Percentiles rank a stretch among this genome's conserved stretches.
Conservation (phyloP, 768 basidiomycete species). For the Naganishia kalamii region DNA sequence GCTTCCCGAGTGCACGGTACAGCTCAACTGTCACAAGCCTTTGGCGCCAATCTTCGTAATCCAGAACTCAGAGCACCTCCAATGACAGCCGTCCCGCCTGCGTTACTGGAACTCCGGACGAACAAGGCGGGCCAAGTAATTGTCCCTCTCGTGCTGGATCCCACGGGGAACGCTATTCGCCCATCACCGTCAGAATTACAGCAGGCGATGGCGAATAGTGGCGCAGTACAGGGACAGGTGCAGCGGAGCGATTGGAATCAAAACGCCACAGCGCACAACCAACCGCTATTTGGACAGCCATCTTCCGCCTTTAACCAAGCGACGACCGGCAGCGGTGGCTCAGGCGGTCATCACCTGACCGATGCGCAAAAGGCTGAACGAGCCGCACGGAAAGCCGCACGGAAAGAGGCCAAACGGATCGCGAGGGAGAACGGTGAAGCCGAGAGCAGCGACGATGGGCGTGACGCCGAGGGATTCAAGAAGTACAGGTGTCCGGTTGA, state of each 20-base stretch:
- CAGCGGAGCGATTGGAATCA: background rate
- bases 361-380: slow-evolving; percentile 37
- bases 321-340: background rate
- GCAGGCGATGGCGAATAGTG: no score
- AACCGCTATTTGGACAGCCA: no score
- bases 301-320: no score
- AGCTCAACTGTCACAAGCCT: slow-evolving; percentile 10
- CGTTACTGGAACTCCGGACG: slow-evolving; percentile 11
- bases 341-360: slow-evolving; percentile 20
- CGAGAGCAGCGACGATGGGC: slow-evolving; percentile 23
- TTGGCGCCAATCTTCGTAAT: slow-evolving; percentile 15
- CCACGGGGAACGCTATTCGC: background rate
- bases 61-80: background rate
- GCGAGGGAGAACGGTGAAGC: slow-evolving; percentile 29
- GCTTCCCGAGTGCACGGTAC: background rate
- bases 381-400: slow-evolving; percentile 33
- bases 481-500: slow-evolving; percentile 44
- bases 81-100: slow-evolving; percentile 12
- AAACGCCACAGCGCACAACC: no score
- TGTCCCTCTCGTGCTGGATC: slow-evolving; percentile 7
- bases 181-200: slow-evolving; percentile 2
- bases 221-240: no score
- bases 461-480: slow-evolving; percentile 34
- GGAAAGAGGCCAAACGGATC: slow-evolving; percentile 30
- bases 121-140: slow-evolving; percentile 11